A percentile compares a stretch with the other conserved stretches of the same genome.
phyloP scores from a whole-genome alignment of 202 grass and related monocot species.

The Carex arenaria region DNA sequence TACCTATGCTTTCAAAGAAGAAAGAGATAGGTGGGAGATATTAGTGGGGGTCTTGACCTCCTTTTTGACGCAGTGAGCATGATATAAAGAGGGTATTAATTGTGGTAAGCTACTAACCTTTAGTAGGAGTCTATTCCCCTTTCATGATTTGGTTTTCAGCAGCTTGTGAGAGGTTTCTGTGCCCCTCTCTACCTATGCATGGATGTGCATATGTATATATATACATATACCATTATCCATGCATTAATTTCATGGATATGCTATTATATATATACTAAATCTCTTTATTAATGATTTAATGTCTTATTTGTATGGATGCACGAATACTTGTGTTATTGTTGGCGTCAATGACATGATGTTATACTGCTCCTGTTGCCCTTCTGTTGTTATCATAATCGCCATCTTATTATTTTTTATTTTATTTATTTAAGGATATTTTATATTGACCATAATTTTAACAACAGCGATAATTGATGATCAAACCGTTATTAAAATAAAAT shows the following conservation, averaged over 20 bases:
- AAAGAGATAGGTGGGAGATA: slow-evolving; percentile 15
- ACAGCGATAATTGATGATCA: no score
- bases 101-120: slow-evolving; percentile 16
- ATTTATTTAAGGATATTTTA: not conserved
- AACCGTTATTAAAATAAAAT: no score
- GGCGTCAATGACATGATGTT: not conserved
- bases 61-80: slow-evolving; percentile 22
- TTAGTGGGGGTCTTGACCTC: slow-evolving; percentile 19
- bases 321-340: not conserved
- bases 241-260: not conserved
- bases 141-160: slow-evolving; percentile 26
- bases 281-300: not conserved
- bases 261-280: not conserved
- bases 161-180: slow-evolving; percentile 9
- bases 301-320: not conserved
- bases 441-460: not conserved
- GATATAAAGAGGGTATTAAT: slow-evolving; percentile 23
- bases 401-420: not conserved
- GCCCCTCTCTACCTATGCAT: not conserved
- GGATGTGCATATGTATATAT: slow-evolving; percentile 1
- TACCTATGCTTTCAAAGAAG: slow-evolving; percentile 12
- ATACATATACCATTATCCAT: slow-evolving; percentile 9
- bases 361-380: no score
- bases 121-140: slow-evolving; percentile 16
- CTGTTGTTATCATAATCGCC: no score